phyloP scores from a whole-genome alignment of 2,329 filamentous ascomycete species.

The Fusarium tanahbumbuense region DNA sequence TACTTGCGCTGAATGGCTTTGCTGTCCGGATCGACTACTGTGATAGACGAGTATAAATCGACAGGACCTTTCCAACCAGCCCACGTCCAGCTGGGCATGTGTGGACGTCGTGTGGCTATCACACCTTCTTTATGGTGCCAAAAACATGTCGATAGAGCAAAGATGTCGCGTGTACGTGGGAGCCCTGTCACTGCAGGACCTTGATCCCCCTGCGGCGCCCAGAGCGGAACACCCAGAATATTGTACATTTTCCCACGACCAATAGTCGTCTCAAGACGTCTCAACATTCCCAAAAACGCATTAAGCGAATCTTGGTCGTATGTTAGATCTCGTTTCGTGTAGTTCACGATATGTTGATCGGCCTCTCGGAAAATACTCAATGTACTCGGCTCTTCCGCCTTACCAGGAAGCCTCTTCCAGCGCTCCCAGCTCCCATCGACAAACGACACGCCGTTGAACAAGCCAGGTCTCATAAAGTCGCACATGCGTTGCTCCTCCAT shows the following conservation, averaged over 20 bases:
- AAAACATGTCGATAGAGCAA: conserved; percentile 52
- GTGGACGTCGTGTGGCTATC: conserved; percentile 44
- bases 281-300: conserved; percentile 50
- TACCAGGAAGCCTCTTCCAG: conserved; percentile 49
- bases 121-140: conserved; percentile 51
- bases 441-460: conserved; percentile 52
- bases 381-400: conserved; percentile 48
- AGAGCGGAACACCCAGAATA: conserved; percentile 50
- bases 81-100: conserved; percentile 54
- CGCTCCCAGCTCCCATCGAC: conserved; percentile 52
- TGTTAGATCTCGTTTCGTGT: conserved; percentile 46
- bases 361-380: conserved; percentile 52
- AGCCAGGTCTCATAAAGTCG: conserved; percentile 51
- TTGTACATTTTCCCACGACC: conserved; percentile 48
- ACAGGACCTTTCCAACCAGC: conserved; percentile 52
- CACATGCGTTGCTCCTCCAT: conserved; percentile 50
- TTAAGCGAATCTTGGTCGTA: conserved; percentile 51
- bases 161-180: conserved; percentile 49
- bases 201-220: conserved; percentile 41
- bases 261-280: conserved; percentile 48
- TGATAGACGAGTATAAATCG: conserved; percentile 50
- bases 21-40: conserved; percentile 48
- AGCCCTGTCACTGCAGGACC: conserved; percentile 26
- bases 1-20: conserved; percentile 48
- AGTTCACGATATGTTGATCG: conserved; percentile 51